Evolutionary conservation across 2,329 filamentous ascomycete species (phyloP).

Genomic region (Arthrobotrys megalospora): DNA sequence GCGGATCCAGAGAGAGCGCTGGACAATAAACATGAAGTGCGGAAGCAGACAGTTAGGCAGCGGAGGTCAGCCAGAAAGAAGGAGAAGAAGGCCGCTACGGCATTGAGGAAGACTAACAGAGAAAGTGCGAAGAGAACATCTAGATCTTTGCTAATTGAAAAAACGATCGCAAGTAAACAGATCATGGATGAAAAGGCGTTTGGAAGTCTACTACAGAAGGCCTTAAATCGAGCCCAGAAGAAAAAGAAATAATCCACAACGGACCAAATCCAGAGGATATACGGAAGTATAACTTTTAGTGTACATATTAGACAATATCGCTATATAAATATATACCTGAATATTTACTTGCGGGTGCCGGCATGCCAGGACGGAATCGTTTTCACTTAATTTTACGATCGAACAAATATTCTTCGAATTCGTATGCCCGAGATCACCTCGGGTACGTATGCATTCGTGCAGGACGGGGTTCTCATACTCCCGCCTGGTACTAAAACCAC

Average conservation of each 20-base stretch:
- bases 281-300: neutral
- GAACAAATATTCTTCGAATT: constrained; percentile 5
- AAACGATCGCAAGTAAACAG: neutral
- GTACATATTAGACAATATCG: too few relatives aligned
- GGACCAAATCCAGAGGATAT: neutral
- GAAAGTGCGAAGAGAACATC: neutral
- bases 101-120: neutral
- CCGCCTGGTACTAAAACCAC: constrained; percentile 21
- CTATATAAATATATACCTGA: too few relatives aligned
- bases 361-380: too few relatives aligned
- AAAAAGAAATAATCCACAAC: neutral
- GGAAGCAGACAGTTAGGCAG: constrained; percentile 12
- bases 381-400: constrained; percentile 1
- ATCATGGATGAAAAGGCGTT: neutral
- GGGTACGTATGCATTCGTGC: constrained; percentile 13
- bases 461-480: constrained; percentile 2
- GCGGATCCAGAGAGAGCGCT: constrained; percentile 3
- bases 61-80: constrained; percentile 10
- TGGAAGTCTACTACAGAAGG: neutral
- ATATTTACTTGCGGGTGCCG: too few relatives aligned
- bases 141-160: neutral
- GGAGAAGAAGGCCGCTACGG: constrained; percentile 3
- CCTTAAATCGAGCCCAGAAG: neutral
- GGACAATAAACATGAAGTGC: neutral
- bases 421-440: constrained; percentile 1